A percentile compares a stretch with the other conserved stretches of the same genome.
Evolutionary conservation across 495 filamentous ascomycete genomes (phyloP).

Genomic region (Venustampulla echinocandica): DNA sequence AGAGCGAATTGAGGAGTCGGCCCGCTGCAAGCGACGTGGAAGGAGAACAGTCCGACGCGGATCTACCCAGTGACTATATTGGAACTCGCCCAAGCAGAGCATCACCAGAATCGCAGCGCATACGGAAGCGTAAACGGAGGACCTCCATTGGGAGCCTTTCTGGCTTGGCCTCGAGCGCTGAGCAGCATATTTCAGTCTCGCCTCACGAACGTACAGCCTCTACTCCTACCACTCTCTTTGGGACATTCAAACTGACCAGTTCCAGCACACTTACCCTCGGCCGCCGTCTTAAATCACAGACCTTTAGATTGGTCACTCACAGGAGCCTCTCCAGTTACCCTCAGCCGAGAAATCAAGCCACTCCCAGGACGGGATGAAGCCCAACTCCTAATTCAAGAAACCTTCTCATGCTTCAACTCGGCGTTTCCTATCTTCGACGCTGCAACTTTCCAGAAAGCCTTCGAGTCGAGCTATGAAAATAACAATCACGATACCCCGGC

Average conservation of each 20-base stretch:
- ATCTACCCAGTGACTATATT: constrained; percentile 12
- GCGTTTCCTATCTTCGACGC: constrained; percentile 2
- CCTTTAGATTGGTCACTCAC: constrained; percentile 13
- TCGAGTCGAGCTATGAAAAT: constrained; percentile 3
- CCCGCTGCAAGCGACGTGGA: constrained; percentile 4
- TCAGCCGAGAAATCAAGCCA: constrained; percentile 2
- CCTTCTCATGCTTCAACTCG: constrained; percentile 2
- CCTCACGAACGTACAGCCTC: constrained; percentile 11
- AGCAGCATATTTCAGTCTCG: constrained; percentile 12
- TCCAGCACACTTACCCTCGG: constrained; percentile 15
- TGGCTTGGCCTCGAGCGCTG: constrained; percentile 11
- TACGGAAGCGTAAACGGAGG: constrained; percentile 3
- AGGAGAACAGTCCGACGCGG: constrained; percentile 8
- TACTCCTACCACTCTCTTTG: constrained; percentile 14
- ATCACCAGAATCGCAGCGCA: constrained; percentile 1
- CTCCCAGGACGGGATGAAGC: constrained; percentile 3
- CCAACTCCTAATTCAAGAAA: constrained; percentile 2
- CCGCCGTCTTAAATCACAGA: constrained; percentile 17
- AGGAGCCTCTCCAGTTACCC: constrained; percentile 4
- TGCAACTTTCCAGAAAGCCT: constrained; percentile 3
- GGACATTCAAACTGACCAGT: constrained; percentile 11
- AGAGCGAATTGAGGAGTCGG: constrained; percentile 32
- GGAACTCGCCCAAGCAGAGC: constrained; percentile 8
- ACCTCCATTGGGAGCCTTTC: constrained; percentile 14
- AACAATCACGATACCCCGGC: constrained; percentile 2